These are phyloP conservation scores for Ustanciosporium gigantosporum DNA, from an alignment of 1,284 basidiomycete species.

Conservation along the genomic window DNA sequence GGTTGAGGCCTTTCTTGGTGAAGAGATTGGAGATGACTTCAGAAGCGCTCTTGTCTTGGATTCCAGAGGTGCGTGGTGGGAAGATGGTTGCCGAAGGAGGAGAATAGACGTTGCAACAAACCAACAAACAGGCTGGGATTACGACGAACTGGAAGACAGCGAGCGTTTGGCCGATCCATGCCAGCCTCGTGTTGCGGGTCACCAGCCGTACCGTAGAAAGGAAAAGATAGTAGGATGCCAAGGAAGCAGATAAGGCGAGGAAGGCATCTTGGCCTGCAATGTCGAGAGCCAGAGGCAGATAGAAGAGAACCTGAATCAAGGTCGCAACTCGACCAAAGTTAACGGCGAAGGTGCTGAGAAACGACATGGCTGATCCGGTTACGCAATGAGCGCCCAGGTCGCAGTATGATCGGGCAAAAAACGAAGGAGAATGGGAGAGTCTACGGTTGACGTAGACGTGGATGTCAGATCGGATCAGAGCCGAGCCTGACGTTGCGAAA, in stretches of 20 bases:
- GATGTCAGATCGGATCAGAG: no score
- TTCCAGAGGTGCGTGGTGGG: conserved; percentile 13
- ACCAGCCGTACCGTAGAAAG: conserved; percentile 51
- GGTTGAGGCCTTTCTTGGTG: background rate
- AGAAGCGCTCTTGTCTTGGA: conserved; percentile 10
- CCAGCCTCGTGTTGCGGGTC: conserved; percentile 37
- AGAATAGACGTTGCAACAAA: conserved; percentile 56
- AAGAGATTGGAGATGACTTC: conserved; percentile 27
- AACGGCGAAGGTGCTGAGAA: conserved; percentile 26
- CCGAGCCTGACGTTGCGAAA: no score
- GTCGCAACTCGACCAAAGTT: conserved; percentile 47
- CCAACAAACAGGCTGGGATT: conserved; percentile 51
- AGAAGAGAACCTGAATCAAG: conserved; percentile 57
- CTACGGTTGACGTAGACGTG: background rate
- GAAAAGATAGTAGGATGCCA: conserved; percentile 55
- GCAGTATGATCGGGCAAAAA: background rate
- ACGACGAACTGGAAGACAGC: conserved; percentile 56
- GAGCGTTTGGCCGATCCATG: conserved; percentile 44
- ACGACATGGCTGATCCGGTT: conserved; percentile 14
- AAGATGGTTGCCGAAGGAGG: conserved; percentile 46
- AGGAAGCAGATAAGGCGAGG: conserved; percentile 54
- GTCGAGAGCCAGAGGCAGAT: conserved; percentile 58
- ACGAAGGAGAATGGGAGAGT: background rate
- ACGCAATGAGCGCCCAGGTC: background rate
- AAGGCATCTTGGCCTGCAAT: conserved; percentile 58